Evolutionary conservation across 306 rosid genomes (phyloP), one percentile per base, ranked within the genome.

Genomic region (Medicago lupulina): DNA sequence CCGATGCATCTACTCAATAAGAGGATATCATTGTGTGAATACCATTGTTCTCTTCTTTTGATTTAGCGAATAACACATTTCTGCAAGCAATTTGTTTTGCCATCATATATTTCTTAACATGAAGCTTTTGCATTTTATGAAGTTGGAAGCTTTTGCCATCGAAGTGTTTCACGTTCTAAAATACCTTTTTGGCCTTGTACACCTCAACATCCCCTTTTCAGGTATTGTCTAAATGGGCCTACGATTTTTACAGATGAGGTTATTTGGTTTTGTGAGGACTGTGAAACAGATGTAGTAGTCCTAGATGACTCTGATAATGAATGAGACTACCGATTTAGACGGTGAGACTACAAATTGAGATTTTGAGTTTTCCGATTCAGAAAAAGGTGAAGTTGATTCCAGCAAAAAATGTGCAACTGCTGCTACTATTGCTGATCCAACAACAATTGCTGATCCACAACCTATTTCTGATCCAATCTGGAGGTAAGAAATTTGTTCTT

Each of bases 261-360:
- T 71, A 79, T 69, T 50, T 93, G 97, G 98, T 76, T 83, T 64
- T 93, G 98, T 71, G 90, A 80, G 77, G 90, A 88, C 44, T 76
- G 81, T 41, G 81, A 84, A 44, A 67, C 73, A 55, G 53, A 44
- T 23, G 73, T 34, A 41, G 77, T 1, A 46, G 78, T 46, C 60
- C 36, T 59, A 70, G 76, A 71, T 60, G 68, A 21, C 25, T 21
- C 15, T 76, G 55, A 78, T 57, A 21, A 7, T 18, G 61, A 57
- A n/a, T 19, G n/a, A n/a, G n/a, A n/a, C 31, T 23, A 4, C 2
- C 4, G 8, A 57, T 57, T 57, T 2, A 21, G 25, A 21, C 25
- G 25, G 25, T 21, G 25, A 21, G 25, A 21, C 25, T 21, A 21
- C 25, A 21, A 2, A 21, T 21, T 21, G 1, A 21, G 25, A 21